Evolutionary conservation across 176 grass and related monocot genomes (phyloP).

Genomic region (Aegilops sharonensis): DNA sequence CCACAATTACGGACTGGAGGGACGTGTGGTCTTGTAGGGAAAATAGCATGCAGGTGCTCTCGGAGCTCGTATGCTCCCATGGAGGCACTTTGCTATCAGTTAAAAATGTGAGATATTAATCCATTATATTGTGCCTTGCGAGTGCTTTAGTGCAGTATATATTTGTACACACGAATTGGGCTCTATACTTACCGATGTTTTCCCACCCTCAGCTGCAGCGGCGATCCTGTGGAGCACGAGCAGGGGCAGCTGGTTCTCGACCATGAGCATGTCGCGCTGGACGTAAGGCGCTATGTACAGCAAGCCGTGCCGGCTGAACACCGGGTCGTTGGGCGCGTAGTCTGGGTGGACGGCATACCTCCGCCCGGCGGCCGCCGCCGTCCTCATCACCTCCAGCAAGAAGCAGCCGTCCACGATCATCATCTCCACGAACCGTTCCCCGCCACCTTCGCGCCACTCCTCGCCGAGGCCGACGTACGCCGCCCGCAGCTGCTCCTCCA

Average conservation of each 20-base stretch:
- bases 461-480: slow-evolving; percentile 41
- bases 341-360: not conserved
- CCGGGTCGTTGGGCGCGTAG: slow-evolving; percentile 60
- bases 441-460: slow-evolving; percentile 19
- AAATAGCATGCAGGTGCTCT: no score
- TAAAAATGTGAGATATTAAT: not conserved
- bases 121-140: not conserved
- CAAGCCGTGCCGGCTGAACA: slow-evolving; percentile 64
- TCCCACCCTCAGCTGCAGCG: not conserved
- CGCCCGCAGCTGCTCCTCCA: slow-evolving; percentile 11
- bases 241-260: slow-evolving; percentile 73
- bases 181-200: not conserved
- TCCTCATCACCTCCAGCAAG: slow-evolving; percentile 68
- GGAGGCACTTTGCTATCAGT: no score
- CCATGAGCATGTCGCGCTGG: slow-evolving; percentile 62
- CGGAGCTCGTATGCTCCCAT: no score
- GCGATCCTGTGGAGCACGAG: slow-evolving; percentile 48
- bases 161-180: not conserved
- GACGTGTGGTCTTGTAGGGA: no score
- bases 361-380: not conserved
- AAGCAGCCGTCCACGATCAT: slow-evolving; percentile 73
- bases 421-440: slow-evolving; percentile 41
- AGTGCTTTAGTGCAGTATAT: not conserved
- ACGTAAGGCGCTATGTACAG: slow-evolving; percentile 57
- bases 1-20: no score